A percentile compares a stretch with the other conserved stretches of the same genome.
Conservation (phyloP, 208 protist species). For the Trypanosoma vivax region DNA sequence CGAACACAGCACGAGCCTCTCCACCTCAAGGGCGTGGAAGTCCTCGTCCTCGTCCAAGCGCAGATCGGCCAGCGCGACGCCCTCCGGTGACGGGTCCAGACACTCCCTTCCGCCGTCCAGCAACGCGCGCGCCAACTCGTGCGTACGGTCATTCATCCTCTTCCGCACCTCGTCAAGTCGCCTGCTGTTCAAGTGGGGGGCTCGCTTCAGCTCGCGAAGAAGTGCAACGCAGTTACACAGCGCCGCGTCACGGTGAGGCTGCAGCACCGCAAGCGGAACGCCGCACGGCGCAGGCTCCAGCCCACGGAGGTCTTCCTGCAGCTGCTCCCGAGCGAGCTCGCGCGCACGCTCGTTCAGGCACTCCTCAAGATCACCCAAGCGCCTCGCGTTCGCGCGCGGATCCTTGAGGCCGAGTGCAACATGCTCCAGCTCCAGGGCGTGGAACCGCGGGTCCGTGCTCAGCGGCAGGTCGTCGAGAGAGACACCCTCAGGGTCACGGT, state of each 20-base stretch:
- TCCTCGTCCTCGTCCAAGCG: constrained; percentile 43
- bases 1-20: constrained; percentile 37
- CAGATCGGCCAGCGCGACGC: constrained; percentile 46
- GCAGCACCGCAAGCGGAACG: constrained; percentile 50
- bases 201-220: constrained; percentile 50
- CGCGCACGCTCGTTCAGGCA: constrained; percentile 51
- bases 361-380: constrained; percentile 36
- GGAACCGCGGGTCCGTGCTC: constrained; percentile 42
- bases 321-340: constrained; percentile 50
- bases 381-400: constrained; percentile 24
- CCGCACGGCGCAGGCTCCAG: constrained; percentile 41
- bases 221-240: constrained; percentile 33
- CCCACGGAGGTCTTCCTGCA: constrained; percentile 48
- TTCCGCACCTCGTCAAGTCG: constrained; percentile 39
- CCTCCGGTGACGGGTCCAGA: constrained; percentile 32
- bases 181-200: constrained; percentile 36
- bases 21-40: constrained; percentile 52
- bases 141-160: constrained; percentile 46
- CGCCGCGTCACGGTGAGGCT: constrained; percentile 50
- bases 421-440: constrained; percentile 41
- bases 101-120: constrained; percentile 46
- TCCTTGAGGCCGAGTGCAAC: constrained; percentile 43
- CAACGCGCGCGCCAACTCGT: constrained; percentile 34
- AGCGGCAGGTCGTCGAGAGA: constrained; percentile 43
- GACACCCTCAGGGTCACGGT: constrained; percentile 48